Evolutionary conservation across 805 yeast species (phyloP).

Genomic region (Metschnikowia koreensis): DNA sequence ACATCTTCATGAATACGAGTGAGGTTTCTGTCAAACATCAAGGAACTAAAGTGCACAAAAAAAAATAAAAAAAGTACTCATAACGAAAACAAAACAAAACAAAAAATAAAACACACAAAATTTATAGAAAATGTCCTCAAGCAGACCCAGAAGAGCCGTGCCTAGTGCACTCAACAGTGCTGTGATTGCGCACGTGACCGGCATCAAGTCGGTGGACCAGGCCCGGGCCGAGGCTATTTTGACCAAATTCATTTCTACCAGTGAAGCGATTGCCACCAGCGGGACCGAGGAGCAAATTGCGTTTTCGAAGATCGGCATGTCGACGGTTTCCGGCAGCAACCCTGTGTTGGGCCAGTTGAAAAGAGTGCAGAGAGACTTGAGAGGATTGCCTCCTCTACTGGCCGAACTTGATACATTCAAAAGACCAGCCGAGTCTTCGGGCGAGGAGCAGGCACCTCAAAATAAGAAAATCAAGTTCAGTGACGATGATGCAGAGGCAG

Average conservation of each 20-base stretch:
- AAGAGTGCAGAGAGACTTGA: constrained; percentile 72
- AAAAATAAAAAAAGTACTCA: not conserved
- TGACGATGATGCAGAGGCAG: constrained; percentile 17
- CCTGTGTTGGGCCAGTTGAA: constrained; percentile 59
- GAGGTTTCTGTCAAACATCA: not conserved
- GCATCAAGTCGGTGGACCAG: constrained; percentile 29
- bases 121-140: constrained; percentile 16
- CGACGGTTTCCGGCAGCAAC: constrained; percentile 31
- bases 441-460: constrained; percentile 10
- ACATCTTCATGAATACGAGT: not conserved
- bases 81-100: not conserved
- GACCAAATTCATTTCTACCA: constrained; percentile 41
- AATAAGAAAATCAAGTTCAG: constrained; percentile 29
- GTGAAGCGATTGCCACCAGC: constrained; percentile 35
- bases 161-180: constrained; percentile 50
- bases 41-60: not conserved
- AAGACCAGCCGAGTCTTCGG: constrained; percentile 5
- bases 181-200: constrained; percentile 36
- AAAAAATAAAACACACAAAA: not conserved
- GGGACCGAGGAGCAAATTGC: constrained; percentile 24
- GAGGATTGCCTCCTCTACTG: constrained; percentile 71
- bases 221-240: constrained; percentile 47
- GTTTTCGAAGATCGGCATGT: constrained; percentile 28
- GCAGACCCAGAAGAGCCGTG: constrained; percentile 41
- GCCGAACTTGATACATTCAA: constrained; percentile 20